Percentiles rank a stretch among this genome's conserved stretches.
Evolutionary conservation across 371 early-diverging fungal genomes (phyloP).

Genomic region (Lichtheimia hyalospora): DNA sequence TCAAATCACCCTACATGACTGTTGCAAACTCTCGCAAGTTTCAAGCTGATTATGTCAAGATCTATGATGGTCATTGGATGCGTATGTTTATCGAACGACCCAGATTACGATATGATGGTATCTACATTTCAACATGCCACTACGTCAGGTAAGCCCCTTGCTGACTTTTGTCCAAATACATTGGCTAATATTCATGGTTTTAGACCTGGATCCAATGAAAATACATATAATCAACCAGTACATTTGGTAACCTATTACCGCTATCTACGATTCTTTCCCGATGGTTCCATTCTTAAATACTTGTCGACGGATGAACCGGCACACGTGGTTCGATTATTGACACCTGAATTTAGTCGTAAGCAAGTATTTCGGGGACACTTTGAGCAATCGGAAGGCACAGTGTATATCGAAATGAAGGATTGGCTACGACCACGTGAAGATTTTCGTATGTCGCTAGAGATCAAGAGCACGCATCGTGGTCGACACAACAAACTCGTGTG

Average conservation of each 20-base stretch:
- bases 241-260: slow-evolving; percentile 74
- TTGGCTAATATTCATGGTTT: neutral
- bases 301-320: slow-evolving; percentile 59
- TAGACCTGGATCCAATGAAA: slow-evolving; percentile 52
- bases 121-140: slow-evolving; percentile 66
- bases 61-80: slow-evolving; percentile 41
- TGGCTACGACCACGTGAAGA: slow-evolving; percentile 27
- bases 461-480: slow-evolving; percentile 60
- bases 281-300: slow-evolving; percentile 49
- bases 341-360: slow-evolving; percentile 26
- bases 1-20: slow-evolving; percentile 33
- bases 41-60: slow-evolving; percentile 24
- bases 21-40: slow-evolving; percentile 17
- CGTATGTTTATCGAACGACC: slow-evolving; percentile 66
- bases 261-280: slow-evolving; percentile 65
- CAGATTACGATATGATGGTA: slow-evolving; percentile 65
- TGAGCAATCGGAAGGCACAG: slow-evolving; percentile 22
- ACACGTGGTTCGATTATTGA: slow-evolving; percentile 35
- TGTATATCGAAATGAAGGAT: slow-evolving; percentile 37
- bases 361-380: slow-evolving; percentile 52
- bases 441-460: slow-evolving; percentile 42
- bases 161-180: neutral
- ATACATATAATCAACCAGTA: slow-evolving; percentile 57
- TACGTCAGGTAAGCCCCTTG: slow-evolving; percentile 49
- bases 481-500: slow-evolving; percentile 68